Evolutionary conservation across 2,329 filamentous ascomycete species (phyloP), one percentile per base, ranked within the genome.

Genomic region (Colletotrichum cereale): DNA sequence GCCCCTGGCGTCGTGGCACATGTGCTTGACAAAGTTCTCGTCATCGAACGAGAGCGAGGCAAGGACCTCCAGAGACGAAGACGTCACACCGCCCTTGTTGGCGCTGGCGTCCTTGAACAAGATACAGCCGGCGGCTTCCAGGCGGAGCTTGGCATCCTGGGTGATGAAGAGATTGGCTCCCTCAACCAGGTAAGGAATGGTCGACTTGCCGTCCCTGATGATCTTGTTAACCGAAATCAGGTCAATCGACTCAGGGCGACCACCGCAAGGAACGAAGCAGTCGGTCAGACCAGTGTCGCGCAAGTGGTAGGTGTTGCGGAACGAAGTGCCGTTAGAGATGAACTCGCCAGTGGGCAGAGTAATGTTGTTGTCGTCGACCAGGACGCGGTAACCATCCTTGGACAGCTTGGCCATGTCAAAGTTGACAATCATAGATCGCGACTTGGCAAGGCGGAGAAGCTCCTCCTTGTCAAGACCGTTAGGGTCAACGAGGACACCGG

Each of bases 111-210:
- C 96, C 86, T 99, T 99, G 91, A 95, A 98, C 50, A 99, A 84
- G 77, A 98, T 90, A 79, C 94, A 97, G 72, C 96, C 96, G n/a
- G 96, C 95, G 77, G 94, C 92, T 84, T 99, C 96, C 18, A 99
- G 90, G 31, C 95, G 93, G 66, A 98, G 88, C 86, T 98, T 98
- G 77, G 96, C 96, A 78, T 99, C 96, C 83, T 99, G 96, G 0
- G 96, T 98, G 84, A 99, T 97, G 89, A 99, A 99, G 66, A 99
- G 87, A 82, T 98, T 99, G 82, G 96, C 96, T 64, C 96, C 96
- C 84, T 99, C 96, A 55, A 99, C 96, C 65, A 99, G 96, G 84
- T 97, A 99, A 0, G 96, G 95, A 72, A 99, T 92, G 14, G 88
- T 90, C 29, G 89, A 88, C 85, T 97, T 98, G 84, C 95, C 95